Percentiles rank a stretch among this genome's conserved stretches.
Conservation (phyloP, 805 yeast species). For the Starmerella floricola region DNA sequence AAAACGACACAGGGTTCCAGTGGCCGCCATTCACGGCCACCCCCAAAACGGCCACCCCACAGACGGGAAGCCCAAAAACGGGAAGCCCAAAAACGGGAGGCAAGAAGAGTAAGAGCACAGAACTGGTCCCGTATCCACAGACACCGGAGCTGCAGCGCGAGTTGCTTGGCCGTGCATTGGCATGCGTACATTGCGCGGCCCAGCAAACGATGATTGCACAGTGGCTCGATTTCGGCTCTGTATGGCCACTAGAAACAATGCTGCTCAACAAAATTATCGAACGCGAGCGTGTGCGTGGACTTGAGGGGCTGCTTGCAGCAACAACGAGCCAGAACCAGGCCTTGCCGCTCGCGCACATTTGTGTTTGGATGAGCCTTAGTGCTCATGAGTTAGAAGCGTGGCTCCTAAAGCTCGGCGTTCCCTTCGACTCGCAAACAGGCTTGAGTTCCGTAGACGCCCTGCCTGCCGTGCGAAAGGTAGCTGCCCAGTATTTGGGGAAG, state of each 20-base stretch:
- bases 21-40: too few species aligned
- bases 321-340: conserved; percentile 9
- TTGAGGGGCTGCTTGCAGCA: conserved; percentile 8
- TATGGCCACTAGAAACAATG: conserved; percentile 11
- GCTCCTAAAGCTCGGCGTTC: conserved; percentile 5
- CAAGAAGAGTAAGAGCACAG: too few species aligned
- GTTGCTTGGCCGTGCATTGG: conserved; percentile 9
- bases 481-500: conserved; percentile 33
- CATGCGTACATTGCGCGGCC: conserved; percentile 1
- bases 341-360: conserved; percentile 3
- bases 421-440: not conserved
- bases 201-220: not conserved
- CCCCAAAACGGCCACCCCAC: too few species aligned
- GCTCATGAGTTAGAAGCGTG: not conserved
- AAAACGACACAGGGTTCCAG: not conserved
- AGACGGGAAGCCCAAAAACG: not conserved
- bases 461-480: conserved; percentile 1
- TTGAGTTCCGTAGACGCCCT: conserved; percentile 3
- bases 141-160: not conserved
- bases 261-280: conserved; percentile 4
- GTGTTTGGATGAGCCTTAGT: conserved; percentile 1
- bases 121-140: too few species aligned
- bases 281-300: conserved; percentile 3
- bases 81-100: too few species aligned
- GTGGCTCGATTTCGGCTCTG: not conserved